Base-by-base conservation (phyloP, 768 basidiomycete genomes). In the Suillus decipiens region DNA sequence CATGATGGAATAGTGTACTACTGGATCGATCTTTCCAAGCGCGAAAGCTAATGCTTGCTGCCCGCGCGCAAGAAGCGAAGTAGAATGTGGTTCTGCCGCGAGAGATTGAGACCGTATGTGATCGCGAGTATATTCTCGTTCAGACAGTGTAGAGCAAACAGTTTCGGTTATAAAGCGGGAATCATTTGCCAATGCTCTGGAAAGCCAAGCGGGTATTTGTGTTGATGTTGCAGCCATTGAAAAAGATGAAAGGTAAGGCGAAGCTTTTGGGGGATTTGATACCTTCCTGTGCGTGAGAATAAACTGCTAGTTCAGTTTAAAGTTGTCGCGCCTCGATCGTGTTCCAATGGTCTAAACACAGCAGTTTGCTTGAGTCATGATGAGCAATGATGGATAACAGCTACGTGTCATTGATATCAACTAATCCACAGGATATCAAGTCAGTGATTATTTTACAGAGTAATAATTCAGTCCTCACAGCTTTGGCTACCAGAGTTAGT, bases 401-500 rank as follows among this genome's bases (percentile, higher is more conserved):
- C n/a, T 72, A 68, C 65, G 51, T 19, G 55, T 70, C 66, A 47
- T 63, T 76, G 48, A 64, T 65, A 22, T 61, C 64, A 36, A 68
- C 56, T 41, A 57, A 57, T 57, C 24, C 56, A 31, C 56, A 41
- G 17, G 71, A 65, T 59, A 63, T 71, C 61, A 75, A 62, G 62
- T 79, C 77, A 28, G 77, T 89, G 36, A 75, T 83, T 54, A 76
- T 73, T 53, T 61, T 75, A 47, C 76, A 78, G 53, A 85, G 83
- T 5, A 28, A 22, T 2, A 42, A 11, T 12, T 14, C 34, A 34
- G 15, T 45, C 22, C 37, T 62, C 51, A 58, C 50, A 48, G 63
- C 58, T 71, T 62, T 31, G 56, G 47, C 56, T 41, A 51, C 22
- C 15, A 93, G 91, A 80, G 92, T 93, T 69, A 92, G 89, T 75